A percentile compares a stretch with the other conserved stretches of the same genome.
phyloP scores from a whole-genome alignment of 2,329 filamentous ascomycete species.

The Diaporthe eres region DNA sequence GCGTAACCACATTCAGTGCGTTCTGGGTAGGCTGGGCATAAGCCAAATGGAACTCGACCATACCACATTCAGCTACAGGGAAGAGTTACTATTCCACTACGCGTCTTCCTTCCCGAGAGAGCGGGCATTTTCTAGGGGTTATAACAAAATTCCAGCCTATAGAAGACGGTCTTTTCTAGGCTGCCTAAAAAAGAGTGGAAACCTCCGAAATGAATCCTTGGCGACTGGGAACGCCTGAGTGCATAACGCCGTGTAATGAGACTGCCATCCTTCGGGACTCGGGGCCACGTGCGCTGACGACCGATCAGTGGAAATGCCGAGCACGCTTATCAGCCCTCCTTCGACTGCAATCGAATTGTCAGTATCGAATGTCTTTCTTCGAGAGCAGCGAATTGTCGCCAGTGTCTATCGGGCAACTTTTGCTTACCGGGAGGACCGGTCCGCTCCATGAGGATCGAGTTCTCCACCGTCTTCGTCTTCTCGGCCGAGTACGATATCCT shows the following conservation, averaged over 20 bases:
- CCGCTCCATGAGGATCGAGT: not conserved
- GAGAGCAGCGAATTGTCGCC: not conserved
- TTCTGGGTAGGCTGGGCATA: slow-evolving; percentile 20
- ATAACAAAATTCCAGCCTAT: slow-evolving; percentile 20
- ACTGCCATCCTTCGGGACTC: not conserved
- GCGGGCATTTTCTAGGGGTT: slow-evolving; percentile 2
- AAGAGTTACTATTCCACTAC: slow-evolving; percentile 4
- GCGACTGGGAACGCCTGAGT: not conserved
- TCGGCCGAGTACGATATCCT: not conserved
- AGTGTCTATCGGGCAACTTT: not conserved
- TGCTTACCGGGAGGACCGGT: not conserved
- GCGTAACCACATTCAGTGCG: not conserved
- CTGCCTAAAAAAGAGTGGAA: slow-evolving; percentile 26
- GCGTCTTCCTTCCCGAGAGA: slow-evolving; percentile 5
- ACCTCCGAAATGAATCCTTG: slow-evolving; percentile 31
- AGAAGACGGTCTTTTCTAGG: not conserved
- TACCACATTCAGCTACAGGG: not conserved
- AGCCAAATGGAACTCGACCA: slow-evolving; percentile 30
- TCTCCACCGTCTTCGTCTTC: not conserved
- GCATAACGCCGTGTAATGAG: slow-evolving; percentile 4
- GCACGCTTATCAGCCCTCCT: not conserved
- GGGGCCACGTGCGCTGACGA: slow-evolving; percentile 16
- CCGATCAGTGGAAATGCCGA: slow-evolving; percentile 12
- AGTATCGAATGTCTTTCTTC: not conserved
- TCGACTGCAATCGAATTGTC: not conserved